Conservation (phyloP, 805 yeast genomes). For the Jamesozyma lodderae region DNA sequence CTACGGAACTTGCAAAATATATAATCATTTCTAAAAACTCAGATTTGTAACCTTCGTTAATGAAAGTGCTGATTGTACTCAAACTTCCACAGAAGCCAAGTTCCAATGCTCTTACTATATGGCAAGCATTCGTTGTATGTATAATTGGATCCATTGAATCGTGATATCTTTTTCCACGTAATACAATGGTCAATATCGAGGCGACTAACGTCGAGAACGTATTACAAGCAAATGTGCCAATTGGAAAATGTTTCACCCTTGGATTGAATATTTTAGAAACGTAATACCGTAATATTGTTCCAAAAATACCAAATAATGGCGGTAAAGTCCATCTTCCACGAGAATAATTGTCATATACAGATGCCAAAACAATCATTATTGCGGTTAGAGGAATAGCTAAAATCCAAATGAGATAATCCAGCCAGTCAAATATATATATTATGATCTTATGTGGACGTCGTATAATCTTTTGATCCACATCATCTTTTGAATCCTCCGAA, state of each 20-base stretch:
- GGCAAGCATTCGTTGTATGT: conserved; percentile 34
- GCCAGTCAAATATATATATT: not conserved
- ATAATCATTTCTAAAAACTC: conserved; percentile 33
- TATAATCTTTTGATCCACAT: not conserved
- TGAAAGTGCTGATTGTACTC: conserved; percentile 71
- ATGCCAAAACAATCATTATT: conserved; percentile 22
- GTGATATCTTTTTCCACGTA: conserved; percentile 34
- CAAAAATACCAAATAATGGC: conserved; percentile 62
- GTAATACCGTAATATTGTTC: conserved; percentile 50
- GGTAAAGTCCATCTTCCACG: conserved; percentile 62
- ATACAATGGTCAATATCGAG: conserved; percentile 16
- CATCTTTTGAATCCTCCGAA: too few species aligned
- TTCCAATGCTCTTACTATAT: conserved; percentile 43
- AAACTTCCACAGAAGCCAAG: conserved; percentile 66
- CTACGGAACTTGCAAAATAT: conserved; percentile 45
- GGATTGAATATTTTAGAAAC: conserved; percentile 44
- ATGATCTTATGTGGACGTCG: conserved; percentile 3
- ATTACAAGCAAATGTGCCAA: conserved; percentile 46
- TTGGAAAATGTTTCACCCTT: conserved; percentile 38
- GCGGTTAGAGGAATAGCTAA: conserved; percentile 19
- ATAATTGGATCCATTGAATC: conserved; percentile 25
- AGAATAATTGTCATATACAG: conserved; percentile 35
- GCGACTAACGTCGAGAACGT: conserved; percentile 29
- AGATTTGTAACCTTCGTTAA: conserved; percentile 49
- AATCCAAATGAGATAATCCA: conserved; percentile 2